Evolutionary conservation across 2,329 filamentous ascomycete species (phyloP), one percentile per base, ranked within the genome.

Genomic region (Monosporascus sp.): DNA sequence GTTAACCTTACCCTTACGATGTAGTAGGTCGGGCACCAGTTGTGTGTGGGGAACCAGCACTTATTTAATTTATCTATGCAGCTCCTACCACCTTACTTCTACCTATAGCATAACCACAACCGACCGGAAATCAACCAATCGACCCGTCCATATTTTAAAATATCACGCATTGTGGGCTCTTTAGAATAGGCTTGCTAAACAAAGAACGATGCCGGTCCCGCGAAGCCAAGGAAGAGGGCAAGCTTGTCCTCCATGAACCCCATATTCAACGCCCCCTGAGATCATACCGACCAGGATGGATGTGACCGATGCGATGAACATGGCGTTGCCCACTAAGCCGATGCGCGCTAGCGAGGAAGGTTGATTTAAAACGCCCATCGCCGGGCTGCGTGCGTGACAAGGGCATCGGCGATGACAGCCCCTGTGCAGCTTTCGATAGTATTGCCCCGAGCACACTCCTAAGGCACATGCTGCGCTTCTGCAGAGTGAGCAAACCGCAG

Each of bases 401-500:
- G 7, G 49, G 49, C 56, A 27, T 57, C 59, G 14, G 55, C 64
- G 4, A 68, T 54, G 11, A 70, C 53, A 0, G 66, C 63, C 1
- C 61, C 69, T 7, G 68, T 36, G 1, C 58, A 58, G 9, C 62
- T 64, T 0, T 67, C 70, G 7, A 73, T 48, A 5, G 61, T 61
- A 52, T 59, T 2, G 66, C 55, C 17, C 60, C 49, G n/a, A 68
- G 51, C 2, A 71, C 55, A 2, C 69, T 58, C 1, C 59, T 63
- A 38, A 70, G 59, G 49, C 70, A 76, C 9, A 68, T 68, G 1
- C 73, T 70, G 51, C 76, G 61, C 54, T 77, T 65, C 4, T 70
- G 62, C 8, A 80, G 60, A 0, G 77, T 74, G 0, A 80, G 69
- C 3, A 81, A 59, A 51, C 81, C 79, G 40, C 69, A 74, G 9